Evolutionary conservation across 169 alveolate genomes (phyloP).

Genomic region (Cryptosporidium ubiquitum): DNA sequence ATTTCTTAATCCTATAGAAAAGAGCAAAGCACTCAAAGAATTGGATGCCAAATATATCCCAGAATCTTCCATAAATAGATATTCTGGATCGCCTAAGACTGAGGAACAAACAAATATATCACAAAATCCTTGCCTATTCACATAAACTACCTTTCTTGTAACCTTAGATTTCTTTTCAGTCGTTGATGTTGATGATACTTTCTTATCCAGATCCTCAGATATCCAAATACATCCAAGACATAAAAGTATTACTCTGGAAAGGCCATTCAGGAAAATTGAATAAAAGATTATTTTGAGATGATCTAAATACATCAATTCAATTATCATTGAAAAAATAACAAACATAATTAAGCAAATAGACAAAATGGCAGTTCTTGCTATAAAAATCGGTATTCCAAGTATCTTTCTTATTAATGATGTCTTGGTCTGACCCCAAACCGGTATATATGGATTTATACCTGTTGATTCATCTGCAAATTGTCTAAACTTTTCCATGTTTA

Average conservation of each 20-base stretch:
- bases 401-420: constrained; percentile 33
- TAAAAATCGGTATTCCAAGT: background rate
- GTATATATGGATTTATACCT: constrained; percentile 80
- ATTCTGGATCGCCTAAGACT: constrained; percentile 35
- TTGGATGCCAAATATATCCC: background rate
- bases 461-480: constrained; percentile 80
- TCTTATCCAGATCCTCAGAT: constrained; percentile 2
- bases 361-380: background rate
- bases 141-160: constrained; percentile 13
- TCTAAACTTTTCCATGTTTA: constrained; percentile 74
- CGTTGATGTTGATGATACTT: background rate
- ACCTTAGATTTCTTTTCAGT: background rate
- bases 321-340: background rate
- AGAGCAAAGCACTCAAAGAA: constrained; percentile 24
- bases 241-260: constrained; percentile 46
- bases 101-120: constrained; percentile 44
- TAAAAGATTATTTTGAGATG: constrained; percentile 29
- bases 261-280: constrained; percentile 35
- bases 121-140: constrained; percentile 52
- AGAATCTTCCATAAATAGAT: constrained; percentile 27
- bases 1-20: background rate
- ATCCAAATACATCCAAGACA: constrained; percentile 66
- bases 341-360: background rate
- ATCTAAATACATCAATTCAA: constrained; percentile 21
- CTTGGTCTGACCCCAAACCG: constrained; percentile 77